Evolutionary conservation across 306 rosid genomes (phyloP).

Genomic region (Vigna angularis): DNA sequence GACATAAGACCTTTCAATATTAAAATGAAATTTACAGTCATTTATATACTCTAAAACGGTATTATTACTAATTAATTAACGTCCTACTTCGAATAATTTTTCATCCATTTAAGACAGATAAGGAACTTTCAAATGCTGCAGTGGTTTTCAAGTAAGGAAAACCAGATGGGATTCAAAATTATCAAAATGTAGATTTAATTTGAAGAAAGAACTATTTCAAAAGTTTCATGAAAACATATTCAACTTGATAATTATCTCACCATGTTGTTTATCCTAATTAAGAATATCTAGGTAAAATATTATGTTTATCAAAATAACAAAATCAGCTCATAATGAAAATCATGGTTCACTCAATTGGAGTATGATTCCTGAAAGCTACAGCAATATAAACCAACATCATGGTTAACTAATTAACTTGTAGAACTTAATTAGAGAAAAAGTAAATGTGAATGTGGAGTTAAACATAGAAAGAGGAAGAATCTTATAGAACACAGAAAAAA

Average conservation of each 20-base stretch:
- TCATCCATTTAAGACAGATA: neutral
- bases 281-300: neutral
- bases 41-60: no score
- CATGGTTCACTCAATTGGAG: neutral
- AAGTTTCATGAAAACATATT: constrained; percentile 13
- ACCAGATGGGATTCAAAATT: neutral
- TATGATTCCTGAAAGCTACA: neutral
- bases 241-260: neutral
- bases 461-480: constrained; percentile 4
- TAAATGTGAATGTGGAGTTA: neutral
- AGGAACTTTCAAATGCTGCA: neutral
- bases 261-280: constrained; percentile 1
- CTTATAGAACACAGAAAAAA: neutral
- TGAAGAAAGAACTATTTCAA: neutral
- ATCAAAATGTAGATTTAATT: neutral
- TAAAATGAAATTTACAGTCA: no score
- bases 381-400: neutral
- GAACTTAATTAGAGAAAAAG: neutral
- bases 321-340: neutral
- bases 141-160: neutral
- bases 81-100: neutral
- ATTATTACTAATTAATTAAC: no score
- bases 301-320: neutral
- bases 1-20: neutral
- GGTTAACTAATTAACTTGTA: neutral